Evolutionary conservation across 306 rosid genomes (phyloP).

Genomic region (Cucumis hystrix): DNA sequence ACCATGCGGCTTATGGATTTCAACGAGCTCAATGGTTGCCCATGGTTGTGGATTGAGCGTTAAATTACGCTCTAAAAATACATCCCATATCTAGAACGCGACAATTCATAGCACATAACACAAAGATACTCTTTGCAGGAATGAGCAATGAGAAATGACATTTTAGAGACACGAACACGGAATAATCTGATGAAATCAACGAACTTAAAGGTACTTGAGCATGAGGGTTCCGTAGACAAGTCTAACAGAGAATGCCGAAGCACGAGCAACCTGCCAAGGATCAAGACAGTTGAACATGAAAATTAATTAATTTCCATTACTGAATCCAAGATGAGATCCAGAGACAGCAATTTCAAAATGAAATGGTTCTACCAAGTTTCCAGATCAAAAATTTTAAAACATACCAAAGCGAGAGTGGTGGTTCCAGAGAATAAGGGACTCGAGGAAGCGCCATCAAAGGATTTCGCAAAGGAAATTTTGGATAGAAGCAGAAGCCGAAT

Average conservation of each 20-base stretch:
- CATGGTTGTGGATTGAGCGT: no score
- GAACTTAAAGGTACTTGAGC: slow-evolving; percentile 61
- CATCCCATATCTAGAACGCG: not conserved
- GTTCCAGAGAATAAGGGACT: not conserved
- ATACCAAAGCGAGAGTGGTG: slow-evolving; percentile 83
- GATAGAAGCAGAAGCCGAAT: no score
- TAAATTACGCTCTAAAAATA: not conserved
- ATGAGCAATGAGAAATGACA: no score
- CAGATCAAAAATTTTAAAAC: not conserved
- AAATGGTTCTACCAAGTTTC: not conserved
- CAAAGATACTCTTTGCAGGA: no score
- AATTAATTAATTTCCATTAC: not conserved
- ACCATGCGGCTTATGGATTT: slow-evolving; percentile 10
- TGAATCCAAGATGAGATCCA: not conserved
- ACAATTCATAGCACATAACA: no score
- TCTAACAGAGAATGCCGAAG: slow-evolving; percentile 72
- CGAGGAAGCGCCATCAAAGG: not conserved
- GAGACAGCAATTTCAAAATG: not conserved
- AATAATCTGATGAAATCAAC: not conserved
- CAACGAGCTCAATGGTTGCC: no score
- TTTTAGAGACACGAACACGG: no score
- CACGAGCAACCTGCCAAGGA: slow-evolving; percentile 72
- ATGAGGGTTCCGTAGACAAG: slow-evolving; percentile 73
- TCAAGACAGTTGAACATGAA: not conserved
- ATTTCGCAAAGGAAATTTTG: no score